Conservation (phyloP, 805 yeast genomes). For the Tetrapisispora nanseiensis region DNA sequence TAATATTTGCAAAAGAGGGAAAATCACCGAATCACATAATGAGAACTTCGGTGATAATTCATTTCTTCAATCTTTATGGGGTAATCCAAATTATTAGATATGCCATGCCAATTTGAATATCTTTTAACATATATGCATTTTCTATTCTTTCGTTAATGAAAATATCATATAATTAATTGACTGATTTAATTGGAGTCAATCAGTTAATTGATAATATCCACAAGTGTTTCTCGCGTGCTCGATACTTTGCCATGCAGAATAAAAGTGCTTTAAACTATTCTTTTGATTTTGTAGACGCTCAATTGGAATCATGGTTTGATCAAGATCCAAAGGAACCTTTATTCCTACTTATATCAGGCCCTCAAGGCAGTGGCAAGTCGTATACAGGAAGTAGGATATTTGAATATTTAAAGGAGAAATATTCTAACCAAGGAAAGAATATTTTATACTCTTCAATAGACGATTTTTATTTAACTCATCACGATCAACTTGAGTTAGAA, state of each 20-base stretch:
- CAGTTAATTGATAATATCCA: too few species aligned
- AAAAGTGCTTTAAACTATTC: constrained; percentile 6
- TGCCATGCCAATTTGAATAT: too few species aligned
- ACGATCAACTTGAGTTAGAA: constrained; percentile 45
- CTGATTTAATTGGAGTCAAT: too few species aligned
- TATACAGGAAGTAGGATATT: constrained; percentile 39
- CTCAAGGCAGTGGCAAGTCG: constrained; percentile 76
- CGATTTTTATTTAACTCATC: constrained; percentile 69
- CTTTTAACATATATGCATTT: too few species aligned
- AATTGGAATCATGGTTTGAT: constrained; percentile 17
- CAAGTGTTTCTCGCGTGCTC: too few species aligned
- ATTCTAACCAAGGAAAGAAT: constrained; percentile 27
- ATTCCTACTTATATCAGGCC: constrained; percentile 53
- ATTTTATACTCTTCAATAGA: constrained; percentile 62
- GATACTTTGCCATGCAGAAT: neutral
- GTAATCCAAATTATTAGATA: neutral
- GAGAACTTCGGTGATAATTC: neutral
- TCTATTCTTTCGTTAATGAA: too few species aligned
- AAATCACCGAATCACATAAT: too few species aligned
- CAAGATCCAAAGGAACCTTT: constrained; percentile 30
- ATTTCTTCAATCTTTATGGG: neutral
- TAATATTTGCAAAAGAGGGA: neutral
- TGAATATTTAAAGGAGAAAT: constrained; percentile 25
- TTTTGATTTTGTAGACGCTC: constrained; percentile 14
- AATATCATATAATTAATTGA: too few species aligned